A percentile compares a stretch with the other conserved stretches of the same genome.
phyloP scores from a whole-genome alignment of 164 flowering plant species.

The Magnolia officinalis region DNA sequence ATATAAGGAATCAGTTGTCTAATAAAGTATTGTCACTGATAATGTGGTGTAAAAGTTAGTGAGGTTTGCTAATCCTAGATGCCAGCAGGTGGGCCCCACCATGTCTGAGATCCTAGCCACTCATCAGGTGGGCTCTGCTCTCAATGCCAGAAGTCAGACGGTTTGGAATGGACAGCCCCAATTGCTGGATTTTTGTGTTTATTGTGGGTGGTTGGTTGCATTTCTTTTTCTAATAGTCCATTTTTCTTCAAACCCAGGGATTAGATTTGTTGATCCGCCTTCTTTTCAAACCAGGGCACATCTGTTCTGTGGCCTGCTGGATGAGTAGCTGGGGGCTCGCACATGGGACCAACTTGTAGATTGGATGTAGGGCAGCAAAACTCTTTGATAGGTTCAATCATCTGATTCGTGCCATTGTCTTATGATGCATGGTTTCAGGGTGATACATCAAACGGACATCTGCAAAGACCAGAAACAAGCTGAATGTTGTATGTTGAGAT shows the following conservation, averaged over 20 bases:
- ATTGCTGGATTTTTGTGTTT: too few species aligned
- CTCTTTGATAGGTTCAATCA: background rate
- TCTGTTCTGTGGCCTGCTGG: background rate
- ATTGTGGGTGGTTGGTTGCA: too few species aligned
- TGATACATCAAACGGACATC: slow-evolving; percentile 11
- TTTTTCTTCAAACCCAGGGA: too few species aligned
- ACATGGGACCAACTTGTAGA: background rate
- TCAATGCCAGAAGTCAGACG: too few species aligned
- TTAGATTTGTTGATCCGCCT: too few species aligned
- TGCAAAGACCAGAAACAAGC: slow-evolving; percentile 8
- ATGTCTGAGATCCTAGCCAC: background rate
- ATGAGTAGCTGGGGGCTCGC: background rate
- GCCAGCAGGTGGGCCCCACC: background rate
- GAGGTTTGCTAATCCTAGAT: background rate
- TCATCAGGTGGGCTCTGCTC: background rate
- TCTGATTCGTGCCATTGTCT: background rate
- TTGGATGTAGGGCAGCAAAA: background rate
- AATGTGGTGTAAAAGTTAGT: background rate
- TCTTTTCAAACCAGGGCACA: background rate
- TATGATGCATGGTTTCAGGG: slow-evolving; percentile 3
- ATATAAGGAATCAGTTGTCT: slow-evolving; percentile 51
- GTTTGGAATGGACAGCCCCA: too few species aligned
- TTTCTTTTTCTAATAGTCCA: too few species aligned
- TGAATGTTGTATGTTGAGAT: background rate
- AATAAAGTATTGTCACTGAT: slow-evolving; percentile 11